These are phyloP conservation scores for Tetrahymena malaccensis DNA, from an alignment of 73 alveolate species.

Conservation along the genomic window DNA sequence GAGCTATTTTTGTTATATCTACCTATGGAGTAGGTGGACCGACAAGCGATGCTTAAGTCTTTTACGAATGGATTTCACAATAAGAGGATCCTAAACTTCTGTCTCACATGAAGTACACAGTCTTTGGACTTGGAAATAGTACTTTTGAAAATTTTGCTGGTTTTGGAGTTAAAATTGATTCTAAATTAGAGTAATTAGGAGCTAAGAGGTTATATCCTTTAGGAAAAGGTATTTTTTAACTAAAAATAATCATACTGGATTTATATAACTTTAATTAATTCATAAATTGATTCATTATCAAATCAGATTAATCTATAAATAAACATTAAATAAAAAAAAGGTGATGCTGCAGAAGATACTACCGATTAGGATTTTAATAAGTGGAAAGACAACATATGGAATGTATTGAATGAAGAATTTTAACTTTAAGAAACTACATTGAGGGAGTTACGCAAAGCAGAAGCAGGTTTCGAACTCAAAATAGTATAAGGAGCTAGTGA, in stretches of 20 bases:
- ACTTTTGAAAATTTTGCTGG: constrained; percentile 36
- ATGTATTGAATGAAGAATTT: background rate
- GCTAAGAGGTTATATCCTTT: constrained; percentile 17
- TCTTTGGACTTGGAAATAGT: constrained; percentile 34
- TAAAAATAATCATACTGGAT: background rate
- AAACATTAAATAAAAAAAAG: background rate
- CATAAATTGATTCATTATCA: no score
- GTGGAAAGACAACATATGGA: constrained; percentile 14
- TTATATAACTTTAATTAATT: no score
- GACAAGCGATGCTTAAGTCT: constrained; percentile 28
- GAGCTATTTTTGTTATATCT: constrained; percentile 17
- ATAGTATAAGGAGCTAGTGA: background rate
- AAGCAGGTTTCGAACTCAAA: background rate
- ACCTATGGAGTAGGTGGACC: constrained; percentile 44
- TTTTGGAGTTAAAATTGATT: constrained; percentile 20
- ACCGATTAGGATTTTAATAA: constrained; percentile 23
- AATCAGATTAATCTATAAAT: background rate
- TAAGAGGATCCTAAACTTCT: background rate
- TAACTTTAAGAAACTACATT: background rate
- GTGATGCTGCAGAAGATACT: constrained; percentile 33
- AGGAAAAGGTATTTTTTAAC: constrained; percentile 1
- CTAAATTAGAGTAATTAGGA: constrained; percentile 12
- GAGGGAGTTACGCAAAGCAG: background rate
- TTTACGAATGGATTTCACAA: constrained; percentile 10
- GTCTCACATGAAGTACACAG: background rate